Evolutionary conservation across 768 basidiomycete species (phyloP).

Genomic region (Scleroderma bovista): DNA sequence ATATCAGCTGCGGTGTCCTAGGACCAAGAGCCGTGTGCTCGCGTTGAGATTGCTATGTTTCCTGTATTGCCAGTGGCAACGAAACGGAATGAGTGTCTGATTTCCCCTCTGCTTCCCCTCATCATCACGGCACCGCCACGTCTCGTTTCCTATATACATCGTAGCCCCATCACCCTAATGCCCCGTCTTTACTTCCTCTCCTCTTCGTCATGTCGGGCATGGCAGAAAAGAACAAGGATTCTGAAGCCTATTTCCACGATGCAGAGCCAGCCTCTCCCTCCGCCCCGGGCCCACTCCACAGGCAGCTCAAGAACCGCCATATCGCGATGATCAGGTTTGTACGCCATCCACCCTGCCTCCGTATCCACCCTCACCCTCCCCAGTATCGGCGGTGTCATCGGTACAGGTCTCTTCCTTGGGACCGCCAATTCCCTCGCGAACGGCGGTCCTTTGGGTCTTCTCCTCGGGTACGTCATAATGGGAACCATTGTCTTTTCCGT

Average conservation of each 20-base stretch:
- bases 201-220: slow-evolving; percentile 3
- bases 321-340: slow-evolving; percentile 75
- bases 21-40: too few species aligned
- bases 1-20: too few species aligned
- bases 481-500: slow-evolving; percentile 67
- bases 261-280: slow-evolving; percentile 11
- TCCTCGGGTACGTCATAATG: slow-evolving; percentile 64
- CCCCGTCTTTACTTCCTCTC: background rate
- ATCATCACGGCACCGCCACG: slow-evolving; percentile 1
- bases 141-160: background rate
- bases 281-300: slow-evolving; percentile 31
- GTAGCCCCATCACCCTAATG: background rate
- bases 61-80: background rate
- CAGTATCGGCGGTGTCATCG: slow-evolving; percentile 56
- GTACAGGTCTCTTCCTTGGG: slow-evolving; percentile 65
- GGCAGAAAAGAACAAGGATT: slow-evolving; percentile 17
- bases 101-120: background rate
- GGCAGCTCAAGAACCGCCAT: slow-evolving; percentile 72
- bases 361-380: slow-evolving; percentile 1
- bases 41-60: background rate
- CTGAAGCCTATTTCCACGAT: slow-evolving; percentile 17
- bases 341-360: background rate
- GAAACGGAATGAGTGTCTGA: too few species aligned
- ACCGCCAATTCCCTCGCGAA: slow-evolving; percentile 44
- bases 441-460: slow-evolving; percentile 70